A percentile compares a stretch with the other conserved stretches of the same genome.
Evolutionary conservation across 306 rosid genomes (phyloP).

Genomic region (Cucumis cinereus): DNA sequence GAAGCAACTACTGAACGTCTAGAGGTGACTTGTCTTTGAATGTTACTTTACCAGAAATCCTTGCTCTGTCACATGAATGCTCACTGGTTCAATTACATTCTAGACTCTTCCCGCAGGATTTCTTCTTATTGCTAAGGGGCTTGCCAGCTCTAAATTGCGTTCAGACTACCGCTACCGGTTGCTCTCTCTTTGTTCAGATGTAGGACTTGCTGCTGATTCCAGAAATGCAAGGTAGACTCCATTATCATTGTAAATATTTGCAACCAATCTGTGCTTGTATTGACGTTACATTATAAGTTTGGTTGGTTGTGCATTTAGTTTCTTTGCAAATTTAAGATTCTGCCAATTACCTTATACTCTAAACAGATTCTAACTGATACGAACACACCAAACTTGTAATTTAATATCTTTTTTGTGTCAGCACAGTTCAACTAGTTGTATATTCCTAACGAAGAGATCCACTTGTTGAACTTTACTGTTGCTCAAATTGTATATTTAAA

Average conservation of each 20-base stretch:
- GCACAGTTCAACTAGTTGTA: background rate
- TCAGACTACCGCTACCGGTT: constrained; percentile 85
- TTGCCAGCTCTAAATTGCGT: constrained; percentile 49
- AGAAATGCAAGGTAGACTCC: constrained; percentile 76
- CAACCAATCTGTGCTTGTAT: background rate
- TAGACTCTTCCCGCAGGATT: constrained; percentile 99
- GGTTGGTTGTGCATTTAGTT: background rate
- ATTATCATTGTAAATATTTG: constrained; percentile 3
- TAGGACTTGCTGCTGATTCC: constrained; percentile 96
- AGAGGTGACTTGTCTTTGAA: constrained; percentile 35
- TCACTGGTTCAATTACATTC: constrained; percentile 78
- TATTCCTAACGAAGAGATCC: background rate
- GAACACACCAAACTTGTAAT: background rate
- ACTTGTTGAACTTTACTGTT: too few species aligned
- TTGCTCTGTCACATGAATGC: constrained; percentile 31
- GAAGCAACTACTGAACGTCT: constrained; percentile 91
- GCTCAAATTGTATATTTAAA: background rate
- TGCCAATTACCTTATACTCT: background rate
- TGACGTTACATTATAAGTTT: background rate
- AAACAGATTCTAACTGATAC: background rate
- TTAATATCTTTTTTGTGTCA: background rate
- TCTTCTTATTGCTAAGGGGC: constrained; percentile 66
- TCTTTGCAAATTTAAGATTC: background rate
- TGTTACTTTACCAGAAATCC: constrained; percentile 23
- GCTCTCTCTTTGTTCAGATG: constrained; percentile 90